These are phyloP conservation scores for Panaeolus cyanescens DNA, from an alignment of 768 basidiomycete species.

Conservation along the genomic window DNA sequence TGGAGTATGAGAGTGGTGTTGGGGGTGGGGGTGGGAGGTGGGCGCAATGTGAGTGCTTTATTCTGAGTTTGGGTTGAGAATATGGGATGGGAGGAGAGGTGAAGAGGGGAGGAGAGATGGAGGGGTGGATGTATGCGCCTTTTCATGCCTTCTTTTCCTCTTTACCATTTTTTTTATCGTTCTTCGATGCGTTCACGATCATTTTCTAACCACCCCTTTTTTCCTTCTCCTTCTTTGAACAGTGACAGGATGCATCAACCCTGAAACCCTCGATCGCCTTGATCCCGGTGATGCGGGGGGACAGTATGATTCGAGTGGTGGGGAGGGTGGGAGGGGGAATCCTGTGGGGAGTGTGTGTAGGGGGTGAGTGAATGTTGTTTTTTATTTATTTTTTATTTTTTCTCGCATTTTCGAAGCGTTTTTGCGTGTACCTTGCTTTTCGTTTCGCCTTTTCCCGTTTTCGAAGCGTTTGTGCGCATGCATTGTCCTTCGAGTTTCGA, in stretches of 20 bases:
- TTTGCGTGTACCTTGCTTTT: too few species aligned
- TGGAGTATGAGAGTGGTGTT: constrained; percentile 44
- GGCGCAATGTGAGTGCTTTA: constrained; percentile 41
- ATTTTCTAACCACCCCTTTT: background rate
- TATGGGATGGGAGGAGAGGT: too few species aligned
- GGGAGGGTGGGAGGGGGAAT: constrained; percentile 49
- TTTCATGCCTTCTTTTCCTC: too few species aligned
- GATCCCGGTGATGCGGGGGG: constrained; percentile 52
- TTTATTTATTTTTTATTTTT: background rate
- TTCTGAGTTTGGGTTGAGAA: too few species aligned
- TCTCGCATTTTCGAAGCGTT: too few species aligned
- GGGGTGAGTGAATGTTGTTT: constrained; percentile 35
- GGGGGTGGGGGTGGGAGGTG: constrained; percentile 42
- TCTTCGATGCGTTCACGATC: too few species aligned
- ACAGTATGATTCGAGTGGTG: constrained; percentile 62
- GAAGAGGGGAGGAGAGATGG: too few species aligned
- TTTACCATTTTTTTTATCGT: too few species aligned
- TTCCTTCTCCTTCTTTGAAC: background rate
- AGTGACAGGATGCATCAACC: constrained; percentile 62
- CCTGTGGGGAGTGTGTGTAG: constrained; percentile 52
- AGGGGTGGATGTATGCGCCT: too few species aligned
- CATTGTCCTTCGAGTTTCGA: too few species aligned
- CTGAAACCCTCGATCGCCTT: constrained; percentile 41
- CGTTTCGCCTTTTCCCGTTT: too few species aligned
- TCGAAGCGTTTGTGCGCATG: too few species aligned